These are phyloP conservation scores for Colletotrichum spaethianum DNA, from an alignment of 2,329 filamentous ascomycete genomes.

Conservation along the genomic window DNA sequence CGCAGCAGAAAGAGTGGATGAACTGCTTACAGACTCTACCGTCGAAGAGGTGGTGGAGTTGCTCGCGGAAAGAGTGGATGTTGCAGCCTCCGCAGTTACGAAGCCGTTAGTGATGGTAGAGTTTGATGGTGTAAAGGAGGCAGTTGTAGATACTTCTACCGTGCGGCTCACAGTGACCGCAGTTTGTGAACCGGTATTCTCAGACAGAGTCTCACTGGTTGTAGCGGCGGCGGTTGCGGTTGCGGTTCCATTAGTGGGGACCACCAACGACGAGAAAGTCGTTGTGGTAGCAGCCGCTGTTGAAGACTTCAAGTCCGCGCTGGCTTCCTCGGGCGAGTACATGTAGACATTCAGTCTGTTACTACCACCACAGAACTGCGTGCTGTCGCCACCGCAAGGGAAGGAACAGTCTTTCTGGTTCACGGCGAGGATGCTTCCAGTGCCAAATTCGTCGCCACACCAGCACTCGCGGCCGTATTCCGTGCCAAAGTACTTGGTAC, in stretches of 20 bases:
- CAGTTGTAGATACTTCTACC: not conserved
- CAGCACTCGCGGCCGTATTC: constrained; percentile 57
- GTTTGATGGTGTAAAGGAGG: not conserved
- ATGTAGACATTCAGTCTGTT: constrained; percentile 53
- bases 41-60: constrained; percentile 17
- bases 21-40: not conserved
- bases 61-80: not conserved
- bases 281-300: not conserved
- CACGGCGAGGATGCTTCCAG: constrained; percentile 46
- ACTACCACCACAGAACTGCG: constrained; percentile 54
- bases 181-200: not conserved
- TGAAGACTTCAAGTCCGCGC: not conserved
- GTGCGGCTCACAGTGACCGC: not conserved
- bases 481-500: constrained; percentile 50
- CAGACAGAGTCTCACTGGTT: not conserved
- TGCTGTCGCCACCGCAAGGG: constrained; percentile 49
- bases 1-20: constrained; percentile 1
- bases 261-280: constrained; percentile 1
- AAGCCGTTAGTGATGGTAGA: constrained; percentile 19
- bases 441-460: constrained; percentile 52
- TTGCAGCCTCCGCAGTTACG: not conserved
- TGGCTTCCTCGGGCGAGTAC: constrained; percentile 26
- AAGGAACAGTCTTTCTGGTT: constrained; percentile 53
- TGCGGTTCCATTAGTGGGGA: not conserved
- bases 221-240: not conserved